phyloP scores from a whole-genome alignment of 192 early-diverging fungal genomes.

The Endogone sp. region DNA sequence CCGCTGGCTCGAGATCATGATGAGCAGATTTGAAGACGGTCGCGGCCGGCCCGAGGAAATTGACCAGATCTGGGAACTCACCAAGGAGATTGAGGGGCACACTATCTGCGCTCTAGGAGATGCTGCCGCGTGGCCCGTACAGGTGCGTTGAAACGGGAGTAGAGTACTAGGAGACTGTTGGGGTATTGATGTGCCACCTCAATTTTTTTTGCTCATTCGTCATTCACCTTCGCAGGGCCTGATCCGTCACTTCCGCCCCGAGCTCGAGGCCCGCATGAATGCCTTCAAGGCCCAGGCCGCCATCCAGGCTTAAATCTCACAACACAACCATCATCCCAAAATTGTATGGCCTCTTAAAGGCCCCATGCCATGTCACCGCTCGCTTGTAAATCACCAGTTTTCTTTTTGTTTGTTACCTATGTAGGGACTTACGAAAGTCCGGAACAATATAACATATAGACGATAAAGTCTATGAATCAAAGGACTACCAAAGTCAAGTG shows the following conservation, averaged over 20 bases:
- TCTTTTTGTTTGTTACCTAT: too few relatives aligned
- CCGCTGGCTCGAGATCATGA: constrained; percentile 93
- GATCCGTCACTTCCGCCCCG: constrained; percentile 90
- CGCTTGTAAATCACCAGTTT: too few relatives aligned
- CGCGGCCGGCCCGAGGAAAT: constrained; percentile 81
- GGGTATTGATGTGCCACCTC: neutral
- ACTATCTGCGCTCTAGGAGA: constrained; percentile 99
- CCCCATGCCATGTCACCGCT: too few relatives aligned
- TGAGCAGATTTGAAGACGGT: constrained; percentile 91
- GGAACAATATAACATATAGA: too few relatives aligned
- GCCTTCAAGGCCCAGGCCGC: constrained; percentile 24
- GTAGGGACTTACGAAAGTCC: too few relatives aligned
- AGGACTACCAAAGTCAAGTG: too few relatives aligned
- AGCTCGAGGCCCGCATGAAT: constrained; percentile 66
- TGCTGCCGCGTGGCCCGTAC: constrained; percentile 97
- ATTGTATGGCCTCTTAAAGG: too few relatives aligned
- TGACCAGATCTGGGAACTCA: constrained; percentile 94
- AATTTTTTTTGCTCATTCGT: neutral
- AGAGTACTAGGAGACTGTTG: neutral
- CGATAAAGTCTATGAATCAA: too few relatives aligned
- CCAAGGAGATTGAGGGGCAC: constrained; percentile 97
- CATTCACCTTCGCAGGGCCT: constrained; percentile 58
- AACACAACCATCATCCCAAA: too few relatives aligned
- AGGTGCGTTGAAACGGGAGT: constrained; percentile 9
- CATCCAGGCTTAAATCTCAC: too few relatives aligned